Evolutionary conservation across 2,329 filamentous ascomycete genomes (phyloP).

Genomic region (Graphium sp.): DNA sequence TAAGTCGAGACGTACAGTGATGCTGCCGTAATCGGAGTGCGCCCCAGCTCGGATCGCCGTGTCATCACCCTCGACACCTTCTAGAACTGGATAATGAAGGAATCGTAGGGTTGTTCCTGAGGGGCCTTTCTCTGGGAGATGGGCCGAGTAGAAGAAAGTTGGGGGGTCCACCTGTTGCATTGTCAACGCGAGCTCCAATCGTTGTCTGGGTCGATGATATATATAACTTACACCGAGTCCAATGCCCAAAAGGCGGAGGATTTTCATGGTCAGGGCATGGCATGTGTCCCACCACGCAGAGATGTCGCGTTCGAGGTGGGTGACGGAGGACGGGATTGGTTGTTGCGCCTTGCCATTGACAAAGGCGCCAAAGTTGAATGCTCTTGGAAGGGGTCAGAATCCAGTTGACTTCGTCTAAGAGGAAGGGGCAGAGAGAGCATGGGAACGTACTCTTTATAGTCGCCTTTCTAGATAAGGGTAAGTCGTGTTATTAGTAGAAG

Average conservation of each 20-base stretch:
- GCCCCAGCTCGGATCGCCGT: constrained; percentile 64
- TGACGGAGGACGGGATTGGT: constrained; percentile 52
- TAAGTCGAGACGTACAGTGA: constrained; percentile 21
- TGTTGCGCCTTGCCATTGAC: constrained; percentile 52
- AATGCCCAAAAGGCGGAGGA: constrained; percentile 63
- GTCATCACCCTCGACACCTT: constrained; percentile 9
- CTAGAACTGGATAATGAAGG: constrained; percentile 50
- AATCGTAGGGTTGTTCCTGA: constrained; percentile 49
- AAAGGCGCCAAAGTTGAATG: constrained; percentile 84
- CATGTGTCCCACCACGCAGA: constrained; percentile 53
- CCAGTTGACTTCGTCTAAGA: constrained; percentile 1
- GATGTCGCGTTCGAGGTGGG: constrained; percentile 41
- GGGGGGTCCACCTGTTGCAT: constrained; percentile 21
- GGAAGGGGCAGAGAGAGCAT: background rate
- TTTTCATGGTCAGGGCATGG: constrained; percentile 51
- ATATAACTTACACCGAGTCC: constrained; percentile 44
- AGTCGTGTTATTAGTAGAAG: background rate
- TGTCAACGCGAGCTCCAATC: background rate
- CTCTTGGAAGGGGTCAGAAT: constrained; percentile 29
- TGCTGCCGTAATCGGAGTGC: constrained; percentile 70
- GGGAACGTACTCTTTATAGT: constrained; percentile 64
- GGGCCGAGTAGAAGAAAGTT: constrained; percentile 37
- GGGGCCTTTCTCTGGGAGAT: constrained; percentile 23
- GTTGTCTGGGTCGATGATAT: background rate
- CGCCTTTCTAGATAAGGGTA: constrained; percentile 41